Percentiles rank a stretch among this genome's conserved stretches.
Evolutionary conservation across 306 rosid genomes (phyloP).

Genomic region (Ammopiptanthus mongolicus): DNA sequence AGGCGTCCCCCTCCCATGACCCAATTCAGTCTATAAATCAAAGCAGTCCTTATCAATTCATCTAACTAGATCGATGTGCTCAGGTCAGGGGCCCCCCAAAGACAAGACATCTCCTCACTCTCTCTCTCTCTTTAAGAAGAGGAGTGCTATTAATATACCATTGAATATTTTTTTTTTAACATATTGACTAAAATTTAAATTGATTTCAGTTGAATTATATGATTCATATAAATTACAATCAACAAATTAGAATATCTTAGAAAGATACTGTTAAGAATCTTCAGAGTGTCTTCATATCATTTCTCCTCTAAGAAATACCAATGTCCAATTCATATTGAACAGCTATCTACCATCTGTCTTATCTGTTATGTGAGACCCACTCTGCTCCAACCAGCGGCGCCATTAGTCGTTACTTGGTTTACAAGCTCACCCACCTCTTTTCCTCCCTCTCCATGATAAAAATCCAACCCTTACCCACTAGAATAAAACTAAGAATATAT

Average conservation of each 20-base stretch:
- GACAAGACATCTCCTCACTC: no score
- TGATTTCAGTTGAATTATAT: no score
- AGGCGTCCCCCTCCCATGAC: conserved; percentile 29
- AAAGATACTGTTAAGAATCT: no score
- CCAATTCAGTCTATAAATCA: conserved; percentile 10
- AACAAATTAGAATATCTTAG: no score
- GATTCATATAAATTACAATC: no score
- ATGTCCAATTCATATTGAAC: not conserved
- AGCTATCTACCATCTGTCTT: not conserved
- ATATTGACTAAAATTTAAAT: no score
- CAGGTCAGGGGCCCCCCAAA: not conserved
- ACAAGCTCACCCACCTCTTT: conserved; percentile 66
- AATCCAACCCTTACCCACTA: no score
- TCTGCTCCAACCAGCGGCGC: conserved; percentile 51
- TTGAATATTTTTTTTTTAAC: no score
- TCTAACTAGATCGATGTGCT: not conserved
- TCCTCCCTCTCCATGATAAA: not conserved
- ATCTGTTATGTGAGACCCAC: conserved; percentile 35
- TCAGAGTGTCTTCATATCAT: no score
- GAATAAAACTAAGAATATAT: no score
- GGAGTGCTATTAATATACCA: no score
- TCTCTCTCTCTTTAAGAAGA: not conserved
- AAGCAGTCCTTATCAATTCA: not conserved
- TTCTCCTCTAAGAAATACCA: not conserved
- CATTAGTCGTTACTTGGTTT: conserved; percentile 60